Evolutionary conservation across 768 basidiomycete genomes (phyloP).

Genomic region (Suillus hirtellus): DNA sequence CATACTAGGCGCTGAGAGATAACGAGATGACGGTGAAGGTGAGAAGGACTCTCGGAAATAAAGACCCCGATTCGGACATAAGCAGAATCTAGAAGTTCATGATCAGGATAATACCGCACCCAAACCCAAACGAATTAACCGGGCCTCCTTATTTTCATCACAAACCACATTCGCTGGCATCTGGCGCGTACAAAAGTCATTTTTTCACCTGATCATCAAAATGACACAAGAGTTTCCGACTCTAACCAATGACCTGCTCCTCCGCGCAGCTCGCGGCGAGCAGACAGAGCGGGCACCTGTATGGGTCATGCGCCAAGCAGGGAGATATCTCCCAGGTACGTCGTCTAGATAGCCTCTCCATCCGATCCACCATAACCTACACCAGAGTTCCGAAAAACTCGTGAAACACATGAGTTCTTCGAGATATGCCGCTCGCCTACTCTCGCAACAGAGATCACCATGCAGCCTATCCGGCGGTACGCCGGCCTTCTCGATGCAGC

Average conservation of each 20-base stretch:
- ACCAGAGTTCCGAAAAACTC: slow-evolving; percentile 86
- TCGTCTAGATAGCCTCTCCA: slow-evolving; percentile 14
- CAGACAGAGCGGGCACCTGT: slow-evolving; percentile 91
- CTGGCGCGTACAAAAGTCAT: not conserved
- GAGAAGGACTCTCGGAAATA: not conserved
- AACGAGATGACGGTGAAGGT: not conserved
- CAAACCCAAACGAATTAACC: not conserved
- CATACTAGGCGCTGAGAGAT: slow-evolving; percentile 6
- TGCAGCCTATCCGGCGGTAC: slow-evolving; percentile 93
- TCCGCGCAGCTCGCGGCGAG: slow-evolving; percentile 91
- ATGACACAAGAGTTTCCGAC: slow-evolving; percentile 60
- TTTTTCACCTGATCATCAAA: not conserved
- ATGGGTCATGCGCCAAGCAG: slow-evolving; percentile 98
- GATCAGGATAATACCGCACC: not conserved
- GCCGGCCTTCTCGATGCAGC: slow-evolving; percentile 86
- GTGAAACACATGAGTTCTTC: slow-evolving; percentile 90
- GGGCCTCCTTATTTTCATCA: not conserved
- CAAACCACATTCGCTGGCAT: not conserved
- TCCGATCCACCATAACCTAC: slow-evolving; percentile 1
- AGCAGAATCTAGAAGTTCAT: not conserved
- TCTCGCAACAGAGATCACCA: slow-evolving; percentile 84
- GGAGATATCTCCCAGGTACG: slow-evolving; percentile 89
- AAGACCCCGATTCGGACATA: slow-evolving; percentile 3
- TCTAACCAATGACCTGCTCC: slow-evolving; percentile 82
- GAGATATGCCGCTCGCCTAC: slow-evolving; percentile 91